Conservation (phyloP, 495 filamentous ascomycete genomes). For the Cudoniella acicularis region DNA sequence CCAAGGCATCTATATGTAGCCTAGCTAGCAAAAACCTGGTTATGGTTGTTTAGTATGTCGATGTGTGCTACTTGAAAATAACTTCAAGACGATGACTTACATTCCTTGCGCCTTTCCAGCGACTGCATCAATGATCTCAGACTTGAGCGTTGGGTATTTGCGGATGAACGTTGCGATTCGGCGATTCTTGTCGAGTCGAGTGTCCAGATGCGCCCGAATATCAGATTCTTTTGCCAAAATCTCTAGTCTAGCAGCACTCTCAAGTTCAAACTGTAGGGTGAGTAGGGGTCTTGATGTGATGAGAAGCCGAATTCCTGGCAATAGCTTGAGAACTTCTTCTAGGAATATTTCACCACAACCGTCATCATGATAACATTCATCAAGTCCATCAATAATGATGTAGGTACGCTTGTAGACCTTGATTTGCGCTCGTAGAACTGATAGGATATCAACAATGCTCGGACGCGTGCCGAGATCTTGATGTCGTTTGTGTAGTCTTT, state of each 20-base stretch:
- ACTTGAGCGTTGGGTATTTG: conserved; percentile 1
- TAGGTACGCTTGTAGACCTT: conserved; percentile 27
- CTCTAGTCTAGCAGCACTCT: conserved; percentile 22
- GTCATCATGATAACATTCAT: conserved; percentile 34
- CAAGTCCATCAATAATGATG: conserved; percentile 44
- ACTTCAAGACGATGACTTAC: conserved; percentile 12
- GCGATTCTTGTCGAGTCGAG: conserved; percentile 23
- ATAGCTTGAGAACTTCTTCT: conserved; percentile 30
- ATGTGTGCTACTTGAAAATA: no score
- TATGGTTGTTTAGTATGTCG: neutral
- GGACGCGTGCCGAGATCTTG: conserved; percentile 23
- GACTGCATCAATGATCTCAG: neutral
- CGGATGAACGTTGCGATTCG: conserved; percentile 3
- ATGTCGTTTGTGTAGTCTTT: conserved; percentile 23
- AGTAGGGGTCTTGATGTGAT: conserved; percentile 29
- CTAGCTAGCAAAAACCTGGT: conserved; percentile 41
- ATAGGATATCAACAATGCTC: conserved; percentile 29
- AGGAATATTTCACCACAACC: conserved; percentile 30
- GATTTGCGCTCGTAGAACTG: conserved; percentile 26
- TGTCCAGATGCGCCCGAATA: conserved; percentile 30
- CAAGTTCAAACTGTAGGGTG: conserved; percentile 25
- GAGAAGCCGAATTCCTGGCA: conserved; percentile 22
- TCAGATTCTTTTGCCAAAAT: conserved; percentile 32
- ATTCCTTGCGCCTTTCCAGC: conserved; percentile 5
- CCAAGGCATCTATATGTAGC: conserved; percentile 36